phyloP scores from a whole-genome alignment of 345 rosid genomes.

The Aquilaria sinensis region DNA sequence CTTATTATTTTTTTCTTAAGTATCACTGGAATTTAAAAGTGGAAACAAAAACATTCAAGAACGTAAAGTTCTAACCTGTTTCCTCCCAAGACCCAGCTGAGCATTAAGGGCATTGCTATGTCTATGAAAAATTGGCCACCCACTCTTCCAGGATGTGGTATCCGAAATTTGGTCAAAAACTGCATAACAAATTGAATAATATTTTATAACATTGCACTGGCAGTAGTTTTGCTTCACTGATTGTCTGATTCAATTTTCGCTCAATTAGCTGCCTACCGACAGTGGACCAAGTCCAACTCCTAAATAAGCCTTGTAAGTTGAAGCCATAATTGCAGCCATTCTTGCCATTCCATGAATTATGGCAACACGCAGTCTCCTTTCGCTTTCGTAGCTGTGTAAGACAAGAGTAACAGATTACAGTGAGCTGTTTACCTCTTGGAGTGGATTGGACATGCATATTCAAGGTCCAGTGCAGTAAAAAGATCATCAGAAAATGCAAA shows the following conservation, averaged over 20 bases:
- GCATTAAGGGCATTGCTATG: conserved; percentile 77
- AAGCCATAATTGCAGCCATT: conserved; percentile 93
- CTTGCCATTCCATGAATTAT: conserved; percentile 90
- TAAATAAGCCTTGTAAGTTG: conserved; percentile 87
- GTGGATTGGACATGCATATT: neutral
- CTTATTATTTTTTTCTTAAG: no score
- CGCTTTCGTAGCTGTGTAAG: conserved; percentile 56
- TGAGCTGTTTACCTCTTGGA: neutral
- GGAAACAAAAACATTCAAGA: neutral
- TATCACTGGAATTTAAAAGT: neutral
- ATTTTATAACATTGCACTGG: conserved; percentile 5
- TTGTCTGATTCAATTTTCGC: neutral
- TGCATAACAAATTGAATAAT: conserved; percentile 23
- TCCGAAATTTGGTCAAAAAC: conserved; percentile 82
- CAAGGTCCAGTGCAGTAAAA: neutral
- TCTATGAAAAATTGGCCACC: conserved; percentile 79
- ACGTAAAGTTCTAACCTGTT: conserved; percentile 54
- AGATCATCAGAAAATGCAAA: neutral
- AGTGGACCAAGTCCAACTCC: conserved; percentile 97
- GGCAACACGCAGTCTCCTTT: conserved; percentile 76
- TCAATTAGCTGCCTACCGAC: conserved; percentile 39
- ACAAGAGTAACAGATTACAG: conserved; percentile 1
- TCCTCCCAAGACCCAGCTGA: conserved; percentile 88
- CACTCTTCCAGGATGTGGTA: conserved; percentile 89
- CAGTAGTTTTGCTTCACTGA: conserved; percentile 2